Evolutionary conservation across 2,329 filamentous ascomycete genomes (phyloP).

Genomic region (Lachnellula arida): DNA sequence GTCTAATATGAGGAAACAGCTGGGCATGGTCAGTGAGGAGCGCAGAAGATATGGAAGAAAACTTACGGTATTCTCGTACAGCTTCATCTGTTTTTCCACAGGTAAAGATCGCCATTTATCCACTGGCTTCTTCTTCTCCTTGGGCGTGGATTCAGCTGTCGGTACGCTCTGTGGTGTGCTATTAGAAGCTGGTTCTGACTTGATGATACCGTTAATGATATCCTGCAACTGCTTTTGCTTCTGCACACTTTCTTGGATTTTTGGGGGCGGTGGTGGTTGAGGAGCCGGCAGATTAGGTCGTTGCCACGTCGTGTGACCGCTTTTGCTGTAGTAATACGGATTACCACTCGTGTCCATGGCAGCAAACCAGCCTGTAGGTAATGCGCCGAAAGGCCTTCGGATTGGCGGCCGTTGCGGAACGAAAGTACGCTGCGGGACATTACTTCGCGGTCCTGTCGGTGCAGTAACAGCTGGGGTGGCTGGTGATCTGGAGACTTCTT

Average conservation of each 20-base stretch:
- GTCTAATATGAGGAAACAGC: slow-evolving; percentile 80
- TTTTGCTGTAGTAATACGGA: slow-evolving; percentile 80
- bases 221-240: slow-evolving; percentile 76
- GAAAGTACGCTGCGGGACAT: slow-evolving; percentile 50
- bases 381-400: slow-evolving; percentile 27
- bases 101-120: slow-evolving; percentile 68
- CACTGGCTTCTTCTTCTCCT: slow-evolving; percentile 53
- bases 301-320: slow-evolving; percentile 76
- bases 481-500: slow-evolving; percentile 36
- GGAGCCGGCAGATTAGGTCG: slow-evolving; percentile 66
- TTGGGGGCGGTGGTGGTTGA: slow-evolving; percentile 51
- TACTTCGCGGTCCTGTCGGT: slow-evolving; percentile 43
- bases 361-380: slow-evolving; percentile 84
- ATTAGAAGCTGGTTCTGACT: slow-evolving; percentile 41
- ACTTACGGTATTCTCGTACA: slow-evolving; percentile 89
- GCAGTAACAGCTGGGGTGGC: slow-evolving; percentile 29
- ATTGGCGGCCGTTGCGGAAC: slow-evolving; percentile 37
- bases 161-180: slow-evolving; percentile 62
- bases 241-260: slow-evolving; percentile 39
- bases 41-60: background rate
- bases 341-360: slow-evolving; percentile 66
- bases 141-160: slow-evolving; percentile 43
- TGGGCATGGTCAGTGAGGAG: slow-evolving; percentile 34
- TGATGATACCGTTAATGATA: slow-evolving; percentile 80
- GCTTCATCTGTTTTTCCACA: slow-evolving; percentile 85